Percentiles rank a stretch among this genome's conserved stretches.
Evolutionary conservation across 1,284 basidiomycete species (phyloP).

Genomic region (Microbotryum saponariae): DNA sequence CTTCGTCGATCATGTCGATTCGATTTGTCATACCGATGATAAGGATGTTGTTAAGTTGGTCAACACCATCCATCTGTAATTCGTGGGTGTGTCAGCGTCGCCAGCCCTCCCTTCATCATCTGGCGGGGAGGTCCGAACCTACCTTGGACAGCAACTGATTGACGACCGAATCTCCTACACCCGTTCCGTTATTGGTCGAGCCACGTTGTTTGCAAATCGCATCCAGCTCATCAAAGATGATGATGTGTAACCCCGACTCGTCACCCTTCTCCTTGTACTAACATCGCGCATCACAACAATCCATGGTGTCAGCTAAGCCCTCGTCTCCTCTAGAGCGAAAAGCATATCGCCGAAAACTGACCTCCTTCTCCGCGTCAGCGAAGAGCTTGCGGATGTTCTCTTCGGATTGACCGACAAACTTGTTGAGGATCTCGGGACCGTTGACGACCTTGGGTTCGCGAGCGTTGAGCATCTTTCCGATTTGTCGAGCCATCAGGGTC

Average conservation of each 20-base stretch:
- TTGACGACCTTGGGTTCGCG: constrained; percentile 98
- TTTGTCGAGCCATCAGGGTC: constrained; percentile 95
- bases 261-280: constrained; percentile 98
- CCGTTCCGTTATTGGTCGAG: constrained; percentile 69
- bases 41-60: constrained; percentile 97
- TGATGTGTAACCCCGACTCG: constrained; percentile 95
- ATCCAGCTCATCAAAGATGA: constrained; percentile 98
- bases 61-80: constrained; percentile 92
- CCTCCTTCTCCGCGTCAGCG: constrained; percentile 95
- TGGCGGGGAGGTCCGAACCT: constrained; percentile 21
- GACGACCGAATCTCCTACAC: constrained; percentile 96
- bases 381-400: constrained; percentile 98
- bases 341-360: constrained; percentile 38
- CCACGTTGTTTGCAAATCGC: constrained; percentile 99
- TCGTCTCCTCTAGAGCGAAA: background rate
- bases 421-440: constrained; percentile 94
- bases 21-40: constrained; percentile 99
- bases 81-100: background rate
- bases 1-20: constrained; percentile 98
- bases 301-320: no score
- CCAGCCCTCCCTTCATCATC: background rate
- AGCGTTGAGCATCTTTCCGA: constrained; percentile 98
- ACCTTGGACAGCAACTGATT: constrained; percentile 97
- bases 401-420: constrained; percentile 96
- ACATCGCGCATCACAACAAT: no score